These are phyloP conservation scores for Zasmidium citrigriseum DNA, from an alignment of 2,329 filamentous ascomycete genomes.

Conservation along the genomic window DNA sequence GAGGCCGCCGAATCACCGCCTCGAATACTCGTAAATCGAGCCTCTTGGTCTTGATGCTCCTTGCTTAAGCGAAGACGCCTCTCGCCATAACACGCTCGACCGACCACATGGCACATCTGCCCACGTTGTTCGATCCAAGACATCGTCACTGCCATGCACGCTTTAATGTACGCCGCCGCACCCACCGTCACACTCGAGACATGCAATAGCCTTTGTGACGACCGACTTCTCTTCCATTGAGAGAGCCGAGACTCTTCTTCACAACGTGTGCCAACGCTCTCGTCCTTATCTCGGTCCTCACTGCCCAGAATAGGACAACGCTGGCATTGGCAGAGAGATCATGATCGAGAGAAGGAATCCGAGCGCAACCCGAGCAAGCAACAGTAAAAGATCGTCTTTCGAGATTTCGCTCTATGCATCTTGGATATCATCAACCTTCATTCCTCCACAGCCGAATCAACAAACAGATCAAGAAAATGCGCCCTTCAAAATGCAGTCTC, in stretches of 20 bases:
- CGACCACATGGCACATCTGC: not conserved
- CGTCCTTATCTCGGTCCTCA: not conserved
- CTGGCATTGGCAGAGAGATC: not conserved
- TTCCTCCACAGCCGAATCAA: not conserved
- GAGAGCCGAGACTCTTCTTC: not conserved
- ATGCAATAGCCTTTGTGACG: not conserved
- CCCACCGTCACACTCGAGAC: not conserved
- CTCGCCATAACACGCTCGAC: too few species aligned
- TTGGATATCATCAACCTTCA: conserved; percentile 1
- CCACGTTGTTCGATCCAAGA: not conserved
- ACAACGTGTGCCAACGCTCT: not conserved
- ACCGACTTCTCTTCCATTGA: not conserved
- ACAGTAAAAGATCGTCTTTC: not conserved
- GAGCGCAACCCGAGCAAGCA: not conserved
- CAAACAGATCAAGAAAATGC: not conserved
- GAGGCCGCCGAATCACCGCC: not conserved
- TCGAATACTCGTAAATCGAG: not conserved
- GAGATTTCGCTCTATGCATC: not conserved
- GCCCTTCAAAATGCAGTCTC: conserved; percentile 6
- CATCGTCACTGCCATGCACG: not conserved
- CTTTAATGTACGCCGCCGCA: not conserved
- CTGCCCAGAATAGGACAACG: not conserved
- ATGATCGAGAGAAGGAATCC: too few species aligned
- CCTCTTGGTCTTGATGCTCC: not conserved
- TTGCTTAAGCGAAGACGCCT: not conserved